A percentile compares a stretch with the other conserved stretches of the same genome.
phyloP scores from a whole-genome alignment of 1,284 basidiomycete genomes.

The Exobasidium cylindrosporum region DNA sequence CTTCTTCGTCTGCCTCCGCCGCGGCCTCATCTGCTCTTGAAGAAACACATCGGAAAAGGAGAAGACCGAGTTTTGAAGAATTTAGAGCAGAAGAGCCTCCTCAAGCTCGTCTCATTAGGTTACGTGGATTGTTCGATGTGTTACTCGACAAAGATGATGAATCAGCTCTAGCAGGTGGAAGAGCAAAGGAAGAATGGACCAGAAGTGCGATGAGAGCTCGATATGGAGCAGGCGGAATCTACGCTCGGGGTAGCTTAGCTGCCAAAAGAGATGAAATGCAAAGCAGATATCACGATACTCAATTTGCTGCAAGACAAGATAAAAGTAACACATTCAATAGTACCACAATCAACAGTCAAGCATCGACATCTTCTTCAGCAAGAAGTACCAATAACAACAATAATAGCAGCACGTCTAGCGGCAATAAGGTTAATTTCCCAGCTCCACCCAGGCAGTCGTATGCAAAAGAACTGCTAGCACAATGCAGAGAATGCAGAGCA shows the following conservation, averaged over 20 bases:
- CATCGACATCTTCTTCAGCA: slow-evolving; percentile 18
- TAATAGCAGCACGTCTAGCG: not conserved
- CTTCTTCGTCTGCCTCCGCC: slow-evolving; percentile 13
- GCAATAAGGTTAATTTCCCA: not conserved
- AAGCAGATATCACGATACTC: slow-evolving; percentile 5
- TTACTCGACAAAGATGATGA: slow-evolving; percentile 48
- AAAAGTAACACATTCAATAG: slow-evolving; percentile 3
- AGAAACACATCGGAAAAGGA: slow-evolving; percentile 1
- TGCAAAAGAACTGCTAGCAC: slow-evolving; percentile 49
- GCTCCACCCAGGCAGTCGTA: slow-evolving; percentile 38
- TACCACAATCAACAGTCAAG: not conserved
- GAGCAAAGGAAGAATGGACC: slow-evolving; percentile 52
- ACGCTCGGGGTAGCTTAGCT: slow-evolving; percentile 43
- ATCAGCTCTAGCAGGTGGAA: slow-evolving; percentile 47
- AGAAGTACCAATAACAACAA: not conserved
- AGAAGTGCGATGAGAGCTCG: slow-evolving; percentile 47
- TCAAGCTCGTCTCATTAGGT: slow-evolving; percentile 49
- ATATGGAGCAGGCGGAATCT: slow-evolving; percentile 47
- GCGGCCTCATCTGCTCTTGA: slow-evolving; percentile 14
- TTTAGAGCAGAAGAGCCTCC: slow-evolving; percentile 51
- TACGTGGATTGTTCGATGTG: slow-evolving; percentile 51
- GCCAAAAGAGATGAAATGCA: slow-evolving; percentile 12
- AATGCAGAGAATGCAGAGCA: slow-evolving; percentile 45
- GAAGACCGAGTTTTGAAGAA: slow-evolving; percentile 41
- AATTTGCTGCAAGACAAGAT: slow-evolving; percentile 4